These are phyloP conservation scores for Fusarium decemcellulare DNA, from an alignment of 2,329 filamentous ascomycete genomes.

Conservation along the genomic window DNA sequence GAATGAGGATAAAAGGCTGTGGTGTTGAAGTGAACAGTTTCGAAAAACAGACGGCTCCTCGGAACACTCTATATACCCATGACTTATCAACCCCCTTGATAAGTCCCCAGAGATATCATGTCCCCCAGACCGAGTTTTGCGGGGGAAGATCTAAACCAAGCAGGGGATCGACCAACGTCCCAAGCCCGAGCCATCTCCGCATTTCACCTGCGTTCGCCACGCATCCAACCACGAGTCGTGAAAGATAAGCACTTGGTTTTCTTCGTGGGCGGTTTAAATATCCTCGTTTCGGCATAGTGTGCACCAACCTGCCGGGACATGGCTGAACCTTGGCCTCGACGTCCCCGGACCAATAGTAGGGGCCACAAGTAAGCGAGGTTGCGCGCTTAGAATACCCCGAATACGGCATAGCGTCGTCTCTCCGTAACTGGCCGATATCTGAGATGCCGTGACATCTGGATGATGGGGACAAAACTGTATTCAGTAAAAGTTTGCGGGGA, in stretches of 20 bases:
- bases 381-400: conserved; percentile 13
- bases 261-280: neutral
- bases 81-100: neutral
- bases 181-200: conserved; percentile 2
- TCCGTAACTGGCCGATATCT: neutral
- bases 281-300: neutral
- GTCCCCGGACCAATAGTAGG: neutral
- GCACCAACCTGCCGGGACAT: neutral
- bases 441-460: neutral
- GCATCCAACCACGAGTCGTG: neutral
- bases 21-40: neutral
- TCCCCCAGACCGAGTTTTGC: neutral
- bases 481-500: neutral
- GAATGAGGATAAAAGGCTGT: neutral
- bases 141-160: neutral
- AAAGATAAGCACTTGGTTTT: neutral
- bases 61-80: neutral
- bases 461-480: neutral
- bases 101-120: neutral
- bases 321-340: neutral
- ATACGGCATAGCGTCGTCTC: conserved; percentile 1
- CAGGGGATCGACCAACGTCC: neutral
- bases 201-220: neutral
- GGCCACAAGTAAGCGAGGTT: neutral
- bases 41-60: neutral